Base-by-base conservation (phyloP, 1,139 yeast genomes). In the Candida freyschussii region DNA sequence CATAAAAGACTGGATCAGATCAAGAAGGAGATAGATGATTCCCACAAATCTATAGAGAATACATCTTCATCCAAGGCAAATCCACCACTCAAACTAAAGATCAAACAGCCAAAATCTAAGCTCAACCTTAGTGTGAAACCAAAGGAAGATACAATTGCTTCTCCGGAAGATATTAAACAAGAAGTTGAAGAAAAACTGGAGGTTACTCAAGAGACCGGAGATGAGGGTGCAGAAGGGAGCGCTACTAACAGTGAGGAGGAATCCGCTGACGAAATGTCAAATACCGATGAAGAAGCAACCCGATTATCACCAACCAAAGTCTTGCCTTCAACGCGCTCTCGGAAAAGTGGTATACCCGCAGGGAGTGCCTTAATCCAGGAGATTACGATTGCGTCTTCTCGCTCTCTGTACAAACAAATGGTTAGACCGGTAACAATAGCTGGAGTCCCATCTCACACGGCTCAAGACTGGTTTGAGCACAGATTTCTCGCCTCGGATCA, bases 401-500 rank as follows among this genome's bases (percentile, higher is more conserved):
- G 62, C 12, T 53, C 63, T 7, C 44, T 58, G 17, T 51, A 47
- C 38, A 48, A 45, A 34, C 52, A 47, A 30, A 33, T 39, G 6
- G 34, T 39, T 10, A 50, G 46, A 41, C 47, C 46, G 17, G 34
- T 24, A 20, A 34, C 19, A 17, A 6, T 24, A 4, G 33, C 20
- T 7, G 17, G 12, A 13, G 13, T 38, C 5, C 46, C 33, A 37
- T 30, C 42, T 10, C 52, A 41, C 8, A 33, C 49, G 7, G 41
- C 40, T 13, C 54, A 53, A 30, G 44, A 46, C 27, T 53, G 57
- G 50, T 68, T 71, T 41, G 75, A 72, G 35, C 72, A 69, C 46
- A 60, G 57, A 32, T 61, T 72, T 39, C 61, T 63, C 10, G 61
- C 75, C 1, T 60, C 63, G 27, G 75, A 75, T 2, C 67, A 58